A percentile compares a stretch with the other conserved stretches of the same genome.
Evolutionary conservation across 768 basidiomycete genomes (phyloP).

Genomic region (Trametes cingulata): DNA sequence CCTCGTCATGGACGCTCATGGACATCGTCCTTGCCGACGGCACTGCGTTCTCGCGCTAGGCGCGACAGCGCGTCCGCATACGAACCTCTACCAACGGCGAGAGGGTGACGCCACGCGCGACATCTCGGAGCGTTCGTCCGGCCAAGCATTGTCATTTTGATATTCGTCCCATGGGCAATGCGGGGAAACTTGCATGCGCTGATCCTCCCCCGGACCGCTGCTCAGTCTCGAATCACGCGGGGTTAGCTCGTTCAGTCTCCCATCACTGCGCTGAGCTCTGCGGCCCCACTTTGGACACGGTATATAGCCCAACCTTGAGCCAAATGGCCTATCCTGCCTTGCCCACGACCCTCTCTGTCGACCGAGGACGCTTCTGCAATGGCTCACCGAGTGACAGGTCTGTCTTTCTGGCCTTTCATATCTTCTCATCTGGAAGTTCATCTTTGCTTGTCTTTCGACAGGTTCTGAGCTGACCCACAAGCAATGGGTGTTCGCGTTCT

Average conservation of each 20-base stretch:
- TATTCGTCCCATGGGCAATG: background rate
- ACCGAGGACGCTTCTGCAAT: conserved; percentile 26
- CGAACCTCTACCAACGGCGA: background rate
- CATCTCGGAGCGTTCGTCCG: background rate
- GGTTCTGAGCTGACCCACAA: conserved; percentile 46
- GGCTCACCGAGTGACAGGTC: conserved; percentile 47
- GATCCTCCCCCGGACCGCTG: conserved; percentile 10
- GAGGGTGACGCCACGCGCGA: background rate
- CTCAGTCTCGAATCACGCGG: conserved; percentile 22
- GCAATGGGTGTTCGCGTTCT: conserved; percentile 59
- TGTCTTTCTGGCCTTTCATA: background rate
- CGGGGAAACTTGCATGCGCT: conserved; percentile 7
- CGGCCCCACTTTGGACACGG: conserved; percentile 14
- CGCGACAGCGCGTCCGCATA: background rate
- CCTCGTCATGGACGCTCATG: background rate
- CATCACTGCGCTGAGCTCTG: conserved; percentile 14
- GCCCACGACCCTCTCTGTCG: conserved; percentile 12
- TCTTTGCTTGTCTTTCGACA: conserved; percentile 7
- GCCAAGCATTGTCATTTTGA: background rate
- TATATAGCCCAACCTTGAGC: conserved; percentile 17
- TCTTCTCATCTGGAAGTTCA: background rate
- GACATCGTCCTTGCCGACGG: background rate
- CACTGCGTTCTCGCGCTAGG: conserved; percentile 2
- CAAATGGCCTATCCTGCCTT: conserved; percentile 7
- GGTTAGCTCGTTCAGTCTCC: conserved; percentile 1